Conservation (phyloP, 176 grass and related monocot genomes). For the Carex cristatella region DNA sequence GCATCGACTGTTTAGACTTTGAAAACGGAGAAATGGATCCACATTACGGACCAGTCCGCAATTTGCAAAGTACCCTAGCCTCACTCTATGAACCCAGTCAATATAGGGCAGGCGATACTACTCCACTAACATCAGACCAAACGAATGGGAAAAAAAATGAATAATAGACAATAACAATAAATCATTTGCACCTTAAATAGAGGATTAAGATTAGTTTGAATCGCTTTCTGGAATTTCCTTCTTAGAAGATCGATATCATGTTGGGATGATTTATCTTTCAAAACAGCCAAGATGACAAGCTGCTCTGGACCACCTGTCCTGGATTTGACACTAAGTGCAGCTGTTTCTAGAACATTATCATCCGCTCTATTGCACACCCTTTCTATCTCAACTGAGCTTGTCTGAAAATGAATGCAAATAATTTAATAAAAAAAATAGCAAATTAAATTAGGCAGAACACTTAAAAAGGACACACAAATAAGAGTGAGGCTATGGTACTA, state of each 20-base stretch:
- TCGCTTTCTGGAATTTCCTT: constrained; percentile 71
- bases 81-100: no score
- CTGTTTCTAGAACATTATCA: constrained; percentile 74
- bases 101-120: background rate
- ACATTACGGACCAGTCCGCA: no score
- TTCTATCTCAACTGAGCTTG: constrained; percentile 96
- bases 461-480: background rate
- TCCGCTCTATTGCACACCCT: constrained; percentile 70
- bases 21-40: no score
- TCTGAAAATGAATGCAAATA: constrained; percentile 37
- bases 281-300: constrained; percentile 65
- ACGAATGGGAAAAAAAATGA: background rate
- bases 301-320: constrained; percentile 63
- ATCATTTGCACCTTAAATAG: constrained; percentile 70
- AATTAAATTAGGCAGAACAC: background rate
- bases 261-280: constrained; percentile 41
- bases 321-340: constrained; percentile 64
- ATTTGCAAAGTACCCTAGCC: no score
- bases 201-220: constrained; percentile 85
- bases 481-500: no score
- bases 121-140: background rate
- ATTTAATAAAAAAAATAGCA: background rate
- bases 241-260: constrained; percentile 42
- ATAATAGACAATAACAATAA: background rate
- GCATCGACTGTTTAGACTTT: no score